These are phyloP conservation scores for Diaporthe citri DNA, from an alignment of 2,329 filamentous ascomycete species.

Conservation along the genomic window DNA sequence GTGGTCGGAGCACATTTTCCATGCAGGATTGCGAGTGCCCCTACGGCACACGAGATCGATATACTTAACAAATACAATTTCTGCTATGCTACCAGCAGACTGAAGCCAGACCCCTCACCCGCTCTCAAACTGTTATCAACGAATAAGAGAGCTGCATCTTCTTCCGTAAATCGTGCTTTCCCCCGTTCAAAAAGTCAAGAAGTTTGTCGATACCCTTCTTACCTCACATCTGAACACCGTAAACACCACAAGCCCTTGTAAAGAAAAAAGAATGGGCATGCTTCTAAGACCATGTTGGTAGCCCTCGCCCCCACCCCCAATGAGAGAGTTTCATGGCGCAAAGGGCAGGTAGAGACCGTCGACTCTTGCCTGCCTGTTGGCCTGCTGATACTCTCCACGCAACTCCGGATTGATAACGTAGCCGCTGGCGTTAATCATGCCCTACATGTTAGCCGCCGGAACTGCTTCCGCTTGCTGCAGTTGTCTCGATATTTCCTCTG, in stretches of 20 bases:
- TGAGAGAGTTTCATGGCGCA: background rate
- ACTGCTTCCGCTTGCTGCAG: conserved; percentile 56
- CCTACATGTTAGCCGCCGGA: conserved; percentile 51
- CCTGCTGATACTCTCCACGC: background rate
- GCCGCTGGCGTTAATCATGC: conserved; percentile 8
- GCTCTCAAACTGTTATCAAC: background rate
- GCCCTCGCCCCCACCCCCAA: background rate
- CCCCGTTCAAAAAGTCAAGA: background rate
- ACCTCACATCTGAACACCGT: conserved; percentile 23
- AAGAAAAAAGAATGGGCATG: conserved; percentile 9
- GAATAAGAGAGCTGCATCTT: background rate
- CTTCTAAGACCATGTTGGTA: conserved; percentile 12
- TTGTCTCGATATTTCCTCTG: conserved; percentile 68
- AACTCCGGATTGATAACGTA: background rate
- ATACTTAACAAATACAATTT: conserved; percentile 7
- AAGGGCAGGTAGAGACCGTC: background rate
- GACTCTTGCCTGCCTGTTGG: background rate
- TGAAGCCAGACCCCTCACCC: too few relatives aligned
- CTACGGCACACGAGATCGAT: background rate
- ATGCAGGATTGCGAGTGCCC: too few relatives aligned
- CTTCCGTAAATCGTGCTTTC: background rate
- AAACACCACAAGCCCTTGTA: conserved; percentile 20
- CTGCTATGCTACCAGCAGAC: conserved; percentile 19
- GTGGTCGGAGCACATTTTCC: background rate
- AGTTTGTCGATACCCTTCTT: background rate